Percentiles rank a stretch among this genome's conserved stretches.
These are phyloP conservation scores for Echium plantagineum DNA, from an alignment of 257 asterid genomes.

Conservation along the genomic window DNA sequence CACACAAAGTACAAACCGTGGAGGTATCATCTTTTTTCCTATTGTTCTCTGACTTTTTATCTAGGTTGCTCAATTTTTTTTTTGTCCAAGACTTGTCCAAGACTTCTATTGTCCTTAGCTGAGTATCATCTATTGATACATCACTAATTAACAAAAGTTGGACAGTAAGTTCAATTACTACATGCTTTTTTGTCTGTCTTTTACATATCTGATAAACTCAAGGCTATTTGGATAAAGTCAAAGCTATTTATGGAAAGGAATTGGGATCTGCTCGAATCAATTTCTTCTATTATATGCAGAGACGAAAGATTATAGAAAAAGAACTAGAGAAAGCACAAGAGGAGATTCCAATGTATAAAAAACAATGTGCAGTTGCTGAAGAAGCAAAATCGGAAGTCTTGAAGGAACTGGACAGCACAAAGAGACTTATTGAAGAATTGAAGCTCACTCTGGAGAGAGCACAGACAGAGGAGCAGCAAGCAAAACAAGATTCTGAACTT, in stretches of 20 bases:
- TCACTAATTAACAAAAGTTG: no score
- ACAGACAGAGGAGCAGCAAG: constrained; percentile 85
- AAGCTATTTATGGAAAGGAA: no score
- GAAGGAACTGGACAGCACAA: constrained; percentile 73
- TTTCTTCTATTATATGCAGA: constrained; percentile 34
- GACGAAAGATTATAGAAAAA: constrained; percentile 68
- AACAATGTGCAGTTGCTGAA: constrained; percentile 64
- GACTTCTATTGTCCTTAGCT: neutral
- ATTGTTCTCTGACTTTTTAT: neutral
- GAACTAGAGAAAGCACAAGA: constrained; percentile 76
- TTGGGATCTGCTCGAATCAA: no score
- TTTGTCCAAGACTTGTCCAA: neutral
- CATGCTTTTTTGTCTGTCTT: no score
- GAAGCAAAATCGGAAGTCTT: constrained; percentile 55
- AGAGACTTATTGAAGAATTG: constrained; percentile 75
- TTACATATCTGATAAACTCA: no score
- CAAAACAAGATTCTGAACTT: constrained; percentile 92
- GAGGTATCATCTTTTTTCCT: constrained; percentile 43
- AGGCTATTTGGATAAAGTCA: no score
- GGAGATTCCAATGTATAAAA: constrained; percentile 67
- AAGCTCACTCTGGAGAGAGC: constrained; percentile 90
- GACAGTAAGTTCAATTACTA: no score
- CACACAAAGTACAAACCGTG: constrained; percentile 73
- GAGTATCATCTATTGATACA: no score
- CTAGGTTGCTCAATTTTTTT: neutral